Conservation (phyloP, 2,329 filamentous ascomycete genomes). For the Cytospora mali region DNA sequence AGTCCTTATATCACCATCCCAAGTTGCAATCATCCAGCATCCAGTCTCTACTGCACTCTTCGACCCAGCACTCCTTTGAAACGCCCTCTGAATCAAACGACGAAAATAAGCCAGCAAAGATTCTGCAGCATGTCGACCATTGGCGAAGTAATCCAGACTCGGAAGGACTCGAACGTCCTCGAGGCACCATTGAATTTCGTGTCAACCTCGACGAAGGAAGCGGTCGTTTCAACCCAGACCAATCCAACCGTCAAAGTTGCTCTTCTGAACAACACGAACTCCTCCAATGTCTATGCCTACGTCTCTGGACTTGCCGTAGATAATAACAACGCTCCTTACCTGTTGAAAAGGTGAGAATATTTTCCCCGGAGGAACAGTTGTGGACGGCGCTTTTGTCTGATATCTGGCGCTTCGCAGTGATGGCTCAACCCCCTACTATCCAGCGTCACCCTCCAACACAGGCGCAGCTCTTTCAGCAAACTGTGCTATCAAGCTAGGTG, state of each 20-base stretch:
- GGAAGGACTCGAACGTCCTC: conserved; percentile 33
- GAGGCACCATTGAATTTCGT: conserved; percentile 27
- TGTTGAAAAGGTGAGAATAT: conserved; percentile 55
- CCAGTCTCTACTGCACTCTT: background rate
- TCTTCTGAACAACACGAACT: conserved; percentile 66
- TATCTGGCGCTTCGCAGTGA: conserved; percentile 43
- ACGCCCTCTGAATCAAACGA: background rate
- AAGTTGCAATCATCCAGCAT: background rate
- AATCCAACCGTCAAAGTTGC: conserved; percentile 57
- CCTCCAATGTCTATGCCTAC: conserved; percentile 65
- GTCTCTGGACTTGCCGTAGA: conserved; percentile 69
- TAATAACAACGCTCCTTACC: conserved; percentile 59
- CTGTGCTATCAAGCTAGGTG: conserved; percentile 65
- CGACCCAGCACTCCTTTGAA: background rate
- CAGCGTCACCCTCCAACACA: conserved; percentile 56
- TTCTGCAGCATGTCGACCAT: conserved; percentile 34
- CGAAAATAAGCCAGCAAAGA: background rate
- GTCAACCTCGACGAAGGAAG: conserved; percentile 1
- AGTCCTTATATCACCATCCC: background rate
- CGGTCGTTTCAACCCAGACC: conserved; percentile 15
- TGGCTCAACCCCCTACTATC: conserved; percentile 67
- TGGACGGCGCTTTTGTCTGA: background rate
- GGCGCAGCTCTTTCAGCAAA: conserved; percentile 57
- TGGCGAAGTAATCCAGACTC: conserved; percentile 33
- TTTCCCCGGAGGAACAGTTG: no score